Conservation (phyloP, 2,329 filamentous ascomycete genomes). For the Phoma sp. region DNA sequence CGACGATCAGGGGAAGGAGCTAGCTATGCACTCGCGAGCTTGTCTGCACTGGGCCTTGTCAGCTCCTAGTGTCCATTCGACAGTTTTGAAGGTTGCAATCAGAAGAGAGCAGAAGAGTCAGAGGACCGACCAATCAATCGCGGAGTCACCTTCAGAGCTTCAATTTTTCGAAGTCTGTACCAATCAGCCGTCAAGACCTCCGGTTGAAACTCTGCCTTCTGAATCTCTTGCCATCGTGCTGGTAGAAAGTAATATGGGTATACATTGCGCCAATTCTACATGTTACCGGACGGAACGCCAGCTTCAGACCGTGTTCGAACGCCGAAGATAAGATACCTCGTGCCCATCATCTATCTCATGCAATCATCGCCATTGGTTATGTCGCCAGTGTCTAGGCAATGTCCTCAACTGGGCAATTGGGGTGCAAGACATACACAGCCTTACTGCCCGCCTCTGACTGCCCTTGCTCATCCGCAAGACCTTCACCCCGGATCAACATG, state of each 20-base stretch:
- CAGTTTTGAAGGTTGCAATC: too few species aligned
- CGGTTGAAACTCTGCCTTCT: too few species aligned
- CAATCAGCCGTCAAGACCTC: too few species aligned
- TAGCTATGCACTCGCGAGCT: neutral
- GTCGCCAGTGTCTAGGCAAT: conserved; percentile 28
- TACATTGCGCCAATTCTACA: conserved; percentile 12
- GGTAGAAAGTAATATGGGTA: conserved; percentile 9
- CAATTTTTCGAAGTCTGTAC: too few species aligned
- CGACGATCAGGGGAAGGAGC: neutral
- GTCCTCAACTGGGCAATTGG: conserved; percentile 84
- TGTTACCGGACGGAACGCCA: conserved; percentile 5
- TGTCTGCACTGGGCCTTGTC: neutral
- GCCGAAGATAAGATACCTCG: neutral
- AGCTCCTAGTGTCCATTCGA: too few species aligned
- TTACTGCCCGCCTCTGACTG: conserved; percentile 54
- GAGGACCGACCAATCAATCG: too few species aligned
- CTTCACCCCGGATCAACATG: conserved; percentile 75
- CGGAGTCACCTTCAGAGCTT: too few species aligned
- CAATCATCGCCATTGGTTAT: neutral
- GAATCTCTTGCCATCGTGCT: neutral
- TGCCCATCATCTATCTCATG: conserved; percentile 7
- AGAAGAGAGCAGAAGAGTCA: too few species aligned
- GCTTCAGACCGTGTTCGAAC: conserved; percentile 5
- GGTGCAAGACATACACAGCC: conserved; percentile 87
- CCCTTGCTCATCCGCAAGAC: conserved; percentile 80